Evolutionary conservation across 2,329 filamentous ascomycete species (phyloP).

Genomic region (Diaporthe humulicola): DNA sequence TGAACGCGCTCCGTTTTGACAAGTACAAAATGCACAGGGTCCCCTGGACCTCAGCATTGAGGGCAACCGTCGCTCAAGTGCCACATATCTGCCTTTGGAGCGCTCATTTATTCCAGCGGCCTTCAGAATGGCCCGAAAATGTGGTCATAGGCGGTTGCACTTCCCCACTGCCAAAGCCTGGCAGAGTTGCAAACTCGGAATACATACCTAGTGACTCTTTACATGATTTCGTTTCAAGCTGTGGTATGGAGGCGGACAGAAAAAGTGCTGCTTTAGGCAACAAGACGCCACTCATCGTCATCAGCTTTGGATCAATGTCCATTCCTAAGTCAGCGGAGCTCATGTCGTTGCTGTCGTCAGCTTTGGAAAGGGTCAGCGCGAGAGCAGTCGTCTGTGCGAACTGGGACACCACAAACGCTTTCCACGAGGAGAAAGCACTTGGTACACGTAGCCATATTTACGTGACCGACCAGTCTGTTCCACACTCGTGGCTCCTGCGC

Average conservation of each 20-base stretch:
- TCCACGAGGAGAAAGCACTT: not conserved
- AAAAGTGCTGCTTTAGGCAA: no score
- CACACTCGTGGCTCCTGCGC: constrained; percentile 4
- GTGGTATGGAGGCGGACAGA: not conserved
- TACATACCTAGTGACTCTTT: not conserved
- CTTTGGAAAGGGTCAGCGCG: not conserved
- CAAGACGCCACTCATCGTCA: not conserved
- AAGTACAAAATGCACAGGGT: not conserved
- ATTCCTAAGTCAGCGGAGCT: not conserved
- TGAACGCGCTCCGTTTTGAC: not conserved
- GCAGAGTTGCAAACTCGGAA: not conserved
- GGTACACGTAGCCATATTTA: not conserved
- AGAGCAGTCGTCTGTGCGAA: constrained; percentile 8
- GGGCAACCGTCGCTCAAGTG: not conserved
- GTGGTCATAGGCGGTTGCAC: not conserved
- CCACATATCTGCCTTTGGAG: constrained; percentile 10
- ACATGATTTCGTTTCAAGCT: not conserved
- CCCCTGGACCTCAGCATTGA: not conserved
- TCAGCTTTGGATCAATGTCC: constrained; percentile 1
- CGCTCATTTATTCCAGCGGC: not conserved
- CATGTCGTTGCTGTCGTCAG: not conserved
- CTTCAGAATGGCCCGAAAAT: constrained; percentile 5
- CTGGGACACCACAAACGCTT: not conserved
- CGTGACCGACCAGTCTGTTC: not conserved
- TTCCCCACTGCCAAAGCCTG: not conserved